Percentiles rank a stretch among this genome's conserved stretches.
These are phyloP conservation scores for Hygrocybe coccinea DNA, from an alignment of 768 basidiomycete species.

Conservation along the genomic window DNA sequence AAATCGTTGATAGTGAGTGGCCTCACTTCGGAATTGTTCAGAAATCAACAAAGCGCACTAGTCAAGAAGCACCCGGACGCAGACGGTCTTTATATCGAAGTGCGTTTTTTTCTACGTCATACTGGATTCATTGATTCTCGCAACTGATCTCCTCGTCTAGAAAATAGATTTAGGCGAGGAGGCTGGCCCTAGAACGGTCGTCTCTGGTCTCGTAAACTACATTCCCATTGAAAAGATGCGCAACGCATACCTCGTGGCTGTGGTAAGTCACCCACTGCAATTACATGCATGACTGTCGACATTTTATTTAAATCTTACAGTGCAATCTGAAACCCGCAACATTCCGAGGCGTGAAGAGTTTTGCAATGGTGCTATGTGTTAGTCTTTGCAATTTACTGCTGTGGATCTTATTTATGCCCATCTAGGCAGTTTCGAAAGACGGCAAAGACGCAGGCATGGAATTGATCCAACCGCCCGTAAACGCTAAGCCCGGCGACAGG, in stretches of 20 bases:
- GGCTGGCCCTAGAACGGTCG: constrained; percentile 90
- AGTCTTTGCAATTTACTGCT: constrained; percentile 20
- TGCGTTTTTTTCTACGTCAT: constrained; percentile 23
- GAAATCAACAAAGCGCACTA: not conserved
- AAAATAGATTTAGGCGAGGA: constrained; percentile 97
- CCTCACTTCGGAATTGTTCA: not conserved
- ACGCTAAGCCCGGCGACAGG: constrained; percentile 84
- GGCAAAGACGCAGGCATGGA: constrained; percentile 90
- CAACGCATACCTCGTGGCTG: constrained; percentile 74
- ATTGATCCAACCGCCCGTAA: constrained; percentile 81
- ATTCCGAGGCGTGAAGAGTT: constrained; percentile 98
- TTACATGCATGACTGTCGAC: not conserved
- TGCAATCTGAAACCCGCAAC: constrained; percentile 93
- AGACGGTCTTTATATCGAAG: constrained; percentile 86
- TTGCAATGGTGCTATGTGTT: constrained; percentile 95
- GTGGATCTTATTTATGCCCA: not conserved
- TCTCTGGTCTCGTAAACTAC: constrained; percentile 95
- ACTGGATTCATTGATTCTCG: not conserved
- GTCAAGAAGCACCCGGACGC: not conserved
- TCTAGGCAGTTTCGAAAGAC: constrained; percentile 82
- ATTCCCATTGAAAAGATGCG: constrained; percentile 93
- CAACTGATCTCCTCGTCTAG: constrained; percentile 31
- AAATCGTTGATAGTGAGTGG: constrained; percentile 78
- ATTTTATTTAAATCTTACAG: constrained; percentile 30
- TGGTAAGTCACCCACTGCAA: constrained; percentile 45